A percentile compares a stretch with the other conserved stretches of the same genome.
These are phyloP conservation scores for Exophiala sp. DNA, from an alignment of 2,329 filamentous ascomycete genomes.

Conservation along the genomic window DNA sequence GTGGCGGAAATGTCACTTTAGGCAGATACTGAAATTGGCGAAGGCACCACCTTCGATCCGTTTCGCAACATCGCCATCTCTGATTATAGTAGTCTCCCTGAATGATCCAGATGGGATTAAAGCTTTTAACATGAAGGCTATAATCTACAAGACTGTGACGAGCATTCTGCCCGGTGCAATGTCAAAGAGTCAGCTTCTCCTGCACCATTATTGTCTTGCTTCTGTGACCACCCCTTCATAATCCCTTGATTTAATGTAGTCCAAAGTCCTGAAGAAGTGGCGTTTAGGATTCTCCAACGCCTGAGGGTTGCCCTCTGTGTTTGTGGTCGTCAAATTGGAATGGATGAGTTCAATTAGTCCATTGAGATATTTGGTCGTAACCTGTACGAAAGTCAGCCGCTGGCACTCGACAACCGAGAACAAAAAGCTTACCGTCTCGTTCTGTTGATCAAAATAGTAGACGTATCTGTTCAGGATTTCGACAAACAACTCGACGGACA, in stretches of 20 bases:
- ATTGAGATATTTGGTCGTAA: conserved; percentile 97
- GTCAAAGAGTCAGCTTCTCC: too few species aligned
- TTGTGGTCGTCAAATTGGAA: conserved; percentile 74
- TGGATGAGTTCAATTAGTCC: conserved; percentile 97
- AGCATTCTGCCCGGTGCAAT: too few species aligned
- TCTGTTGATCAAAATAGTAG: conserved; percentile 99
- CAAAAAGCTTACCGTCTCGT: conserved; percentile 69
- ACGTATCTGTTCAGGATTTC: conserved; percentile 98
- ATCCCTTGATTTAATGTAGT: conserved; percentile 86
- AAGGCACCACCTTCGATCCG: too few species aligned
- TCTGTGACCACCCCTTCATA: conserved; percentile 87
- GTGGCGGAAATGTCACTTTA: too few species aligned
- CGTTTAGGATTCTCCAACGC: conserved; percentile 84
- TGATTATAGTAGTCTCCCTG: too few species aligned
- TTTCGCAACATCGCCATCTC: too few species aligned
- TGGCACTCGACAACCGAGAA: conserved; percentile 3
- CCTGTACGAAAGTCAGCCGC: conserved; percentile 40
- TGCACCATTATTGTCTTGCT: conserved; percentile 39
- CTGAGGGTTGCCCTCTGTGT: conserved; percentile 32
- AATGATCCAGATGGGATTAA: too few species aligned
- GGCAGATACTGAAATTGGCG: too few species aligned
- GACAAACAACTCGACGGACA: conserved; percentile 96
- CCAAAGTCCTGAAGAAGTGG: conserved; percentile 91
- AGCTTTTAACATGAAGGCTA: too few species aligned
- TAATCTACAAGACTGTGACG: too few species aligned